These are phyloP conservation scores for Penicillium sp. DNA, from an alignment of 2,329 filamentous ascomycete genomes.

Conservation along the genomic window DNA sequence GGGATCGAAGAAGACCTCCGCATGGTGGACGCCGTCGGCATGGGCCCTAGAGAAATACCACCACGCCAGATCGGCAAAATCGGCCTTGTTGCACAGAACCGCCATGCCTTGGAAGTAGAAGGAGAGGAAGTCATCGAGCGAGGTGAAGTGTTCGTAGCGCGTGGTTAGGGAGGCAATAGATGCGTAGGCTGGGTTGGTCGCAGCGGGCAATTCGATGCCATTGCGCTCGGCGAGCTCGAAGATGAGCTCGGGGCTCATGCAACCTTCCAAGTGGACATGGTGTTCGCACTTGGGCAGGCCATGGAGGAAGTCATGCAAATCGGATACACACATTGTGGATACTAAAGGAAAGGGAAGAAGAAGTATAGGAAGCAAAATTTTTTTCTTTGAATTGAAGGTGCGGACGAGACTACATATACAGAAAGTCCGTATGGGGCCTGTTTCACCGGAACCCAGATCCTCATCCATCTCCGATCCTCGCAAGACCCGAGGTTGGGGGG, in stretches of 20 bases:
- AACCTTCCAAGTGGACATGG: conserved; percentile 77
- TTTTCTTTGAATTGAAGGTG: neutral
- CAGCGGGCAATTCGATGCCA: conserved; percentile 57
- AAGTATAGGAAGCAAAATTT: neutral
- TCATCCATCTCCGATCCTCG: neutral
- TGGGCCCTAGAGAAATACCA: conserved; percentile 67
- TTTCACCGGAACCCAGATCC: conserved; percentile 1
- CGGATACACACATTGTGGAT: conserved; percentile 54
- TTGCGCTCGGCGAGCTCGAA: conserved; percentile 69
- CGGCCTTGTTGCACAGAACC: conserved; percentile 61
- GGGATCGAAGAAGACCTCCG: conserved; percentile 78
- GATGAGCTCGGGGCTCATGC: conserved; percentile 66
- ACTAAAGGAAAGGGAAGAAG: neutral
- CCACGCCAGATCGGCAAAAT: conserved; percentile 71
- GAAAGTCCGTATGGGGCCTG: no score
- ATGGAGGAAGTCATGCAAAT: conserved; percentile 59
- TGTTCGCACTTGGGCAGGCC: conserved; percentile 77
- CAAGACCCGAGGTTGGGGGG: neutral
- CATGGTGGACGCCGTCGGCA: conserved; percentile 65
- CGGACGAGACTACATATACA: neutral
- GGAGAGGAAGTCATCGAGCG: conserved; percentile 72
- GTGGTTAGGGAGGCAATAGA: conserved; percentile 58
- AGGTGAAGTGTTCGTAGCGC: conserved; percentile 66
- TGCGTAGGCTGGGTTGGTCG: conserved; percentile 60
- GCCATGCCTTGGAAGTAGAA: conserved; percentile 78